Percentiles rank a stretch among this genome's conserved stretches.
Conservation (phyloP, 805 yeast species). For the Candida taoyuanica region DNA sequence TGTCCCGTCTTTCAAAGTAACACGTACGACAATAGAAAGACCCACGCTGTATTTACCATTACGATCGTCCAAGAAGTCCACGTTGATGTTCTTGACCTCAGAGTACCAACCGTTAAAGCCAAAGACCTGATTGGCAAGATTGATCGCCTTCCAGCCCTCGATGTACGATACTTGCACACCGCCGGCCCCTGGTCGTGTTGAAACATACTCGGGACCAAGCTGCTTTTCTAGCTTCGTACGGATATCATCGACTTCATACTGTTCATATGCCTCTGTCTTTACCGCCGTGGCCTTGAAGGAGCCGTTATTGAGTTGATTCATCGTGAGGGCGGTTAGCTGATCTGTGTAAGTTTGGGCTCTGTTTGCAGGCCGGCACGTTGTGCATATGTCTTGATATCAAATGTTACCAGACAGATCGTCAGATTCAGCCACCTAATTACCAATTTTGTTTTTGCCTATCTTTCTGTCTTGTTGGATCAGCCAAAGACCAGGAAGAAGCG, state of each 20-base stretch:
- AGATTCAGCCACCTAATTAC: too few species aligned
- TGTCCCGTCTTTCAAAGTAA: constrained; percentile 70
- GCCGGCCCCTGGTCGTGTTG: constrained; percentile 73
- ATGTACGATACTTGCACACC: constrained; percentile 64
- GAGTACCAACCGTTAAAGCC: constrained; percentile 84
- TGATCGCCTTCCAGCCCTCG: constrained; percentile 82
- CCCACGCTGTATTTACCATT: constrained; percentile 61
- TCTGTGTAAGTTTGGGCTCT: too few species aligned
- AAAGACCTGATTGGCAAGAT: constrained; percentile 74
- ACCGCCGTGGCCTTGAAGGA: constrained; percentile 9
- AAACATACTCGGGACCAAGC: constrained; percentile 74
- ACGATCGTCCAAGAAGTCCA: constrained; percentile 66
- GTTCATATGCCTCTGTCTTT: constrained; percentile 19
- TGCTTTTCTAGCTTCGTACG: constrained; percentile 38
- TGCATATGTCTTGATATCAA: too few species aligned
- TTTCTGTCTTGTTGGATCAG: too few species aligned
- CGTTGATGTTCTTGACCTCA: constrained; percentile 58
- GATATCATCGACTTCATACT: constrained; percentile 25
- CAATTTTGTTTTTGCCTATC: too few species aligned
- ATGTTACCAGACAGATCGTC: too few species aligned
- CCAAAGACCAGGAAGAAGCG: not conserved
- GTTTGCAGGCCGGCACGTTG: too few species aligned
- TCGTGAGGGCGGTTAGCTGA: too few species aligned
- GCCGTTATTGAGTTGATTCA: constrained; percentile 13
- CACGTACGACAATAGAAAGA: constrained; percentile 66